phyloP scores from a whole-genome alignment of 257 asterid genomes.

The Cruciata laevipes region DNA sequence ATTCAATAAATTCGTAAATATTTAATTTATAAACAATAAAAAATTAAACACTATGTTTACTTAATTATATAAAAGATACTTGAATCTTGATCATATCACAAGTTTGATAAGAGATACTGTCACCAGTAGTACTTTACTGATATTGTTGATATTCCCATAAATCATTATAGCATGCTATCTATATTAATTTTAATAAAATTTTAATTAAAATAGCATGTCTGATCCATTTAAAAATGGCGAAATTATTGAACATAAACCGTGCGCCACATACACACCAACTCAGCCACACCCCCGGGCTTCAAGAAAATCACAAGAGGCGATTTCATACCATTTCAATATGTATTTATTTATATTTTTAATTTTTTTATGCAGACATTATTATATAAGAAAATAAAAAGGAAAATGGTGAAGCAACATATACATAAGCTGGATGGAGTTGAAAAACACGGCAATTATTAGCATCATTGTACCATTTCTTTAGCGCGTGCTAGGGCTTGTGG shows the following conservation, averaged over 20 bases:
- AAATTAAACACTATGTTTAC: too few species aligned
- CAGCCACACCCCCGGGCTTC: neutral
- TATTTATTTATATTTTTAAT: neutral
- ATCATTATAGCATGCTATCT: neutral
- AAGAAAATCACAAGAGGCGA: neutral
- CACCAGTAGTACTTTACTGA: too few species aligned
- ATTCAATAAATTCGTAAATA: too few species aligned
- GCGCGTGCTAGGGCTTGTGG: slow-evolving; percentile 5
- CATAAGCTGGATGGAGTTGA: slow-evolving; percentile 14
- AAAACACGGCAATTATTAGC: slow-evolving; percentile 4
- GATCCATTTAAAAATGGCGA: neutral
- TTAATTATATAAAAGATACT: too few species aligned
- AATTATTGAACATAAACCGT: neutral
- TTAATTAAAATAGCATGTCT: neutral
- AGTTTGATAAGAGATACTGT: neutral
- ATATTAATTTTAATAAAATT: too few species aligned
- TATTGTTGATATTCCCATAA: neutral
- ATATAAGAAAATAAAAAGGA: neutral
- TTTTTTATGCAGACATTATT: neutral
- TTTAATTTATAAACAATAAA: too few species aligned
- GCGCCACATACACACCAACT: neutral
- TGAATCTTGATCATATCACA: too few species aligned
- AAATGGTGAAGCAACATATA: slow-evolving; percentile 1
- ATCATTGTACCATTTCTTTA: slow-evolving; percentile 7
- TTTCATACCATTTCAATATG: neutral